Conservation (phyloP, 345 rosid species). For the Kandelia obovata region DNA sequence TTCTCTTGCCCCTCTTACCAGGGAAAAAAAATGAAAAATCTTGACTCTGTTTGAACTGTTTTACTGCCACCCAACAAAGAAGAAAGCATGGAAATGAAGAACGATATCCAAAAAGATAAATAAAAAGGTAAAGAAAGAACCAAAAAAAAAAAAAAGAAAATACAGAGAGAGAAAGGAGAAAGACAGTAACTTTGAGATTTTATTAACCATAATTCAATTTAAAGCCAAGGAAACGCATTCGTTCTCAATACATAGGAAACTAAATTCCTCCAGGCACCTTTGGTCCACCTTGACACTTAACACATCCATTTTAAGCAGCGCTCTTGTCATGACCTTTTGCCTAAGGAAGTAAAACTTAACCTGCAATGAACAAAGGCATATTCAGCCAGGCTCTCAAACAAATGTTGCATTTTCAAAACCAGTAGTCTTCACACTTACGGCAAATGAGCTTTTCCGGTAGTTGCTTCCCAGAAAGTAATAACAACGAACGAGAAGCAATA, state of each 20-base stretch:
- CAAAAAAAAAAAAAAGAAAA: not conserved
- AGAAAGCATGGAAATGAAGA: no score
- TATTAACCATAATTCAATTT: not conserved
- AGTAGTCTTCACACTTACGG: not conserved
- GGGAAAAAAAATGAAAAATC: not conserved
- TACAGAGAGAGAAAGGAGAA: not conserved
- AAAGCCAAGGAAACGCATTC: not conserved
- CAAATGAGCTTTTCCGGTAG: not conserved
- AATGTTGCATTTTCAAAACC: not conserved
- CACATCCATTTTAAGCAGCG: conserved; percentile 11
- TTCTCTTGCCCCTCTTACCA: not conserved
- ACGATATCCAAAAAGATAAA: not conserved
- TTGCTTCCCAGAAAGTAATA: not conserved
- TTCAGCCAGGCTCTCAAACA: not conserved
- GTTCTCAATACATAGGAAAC: not conserved
- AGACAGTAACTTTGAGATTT: not conserved
- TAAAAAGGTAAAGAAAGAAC: not conserved
- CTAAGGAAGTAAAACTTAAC: conserved; percentile 73
- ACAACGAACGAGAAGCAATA: no score
- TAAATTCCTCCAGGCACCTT: not conserved
- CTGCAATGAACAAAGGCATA: conserved; percentile 30
- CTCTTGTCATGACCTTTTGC: conserved; percentile 50
- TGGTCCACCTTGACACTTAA: not conserved
- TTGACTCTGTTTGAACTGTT: no score
- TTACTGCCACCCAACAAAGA: no score